Conservation (phyloP, 2,329 filamentous ascomycete species). For the Graphilbum ipis-grandicollis region DNA sequence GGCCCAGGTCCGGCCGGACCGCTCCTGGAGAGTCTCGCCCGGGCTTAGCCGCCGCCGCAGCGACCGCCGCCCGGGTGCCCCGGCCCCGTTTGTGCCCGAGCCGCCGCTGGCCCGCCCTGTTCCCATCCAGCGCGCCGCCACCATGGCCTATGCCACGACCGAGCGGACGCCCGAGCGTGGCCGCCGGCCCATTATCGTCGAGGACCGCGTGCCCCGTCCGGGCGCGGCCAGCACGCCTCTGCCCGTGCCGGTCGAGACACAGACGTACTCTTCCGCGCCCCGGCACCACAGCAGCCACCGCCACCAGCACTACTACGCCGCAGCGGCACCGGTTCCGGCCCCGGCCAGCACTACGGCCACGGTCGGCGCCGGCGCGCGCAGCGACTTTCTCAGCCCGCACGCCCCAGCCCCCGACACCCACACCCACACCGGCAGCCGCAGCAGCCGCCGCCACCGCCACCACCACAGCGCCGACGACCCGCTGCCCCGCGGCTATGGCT, state of each 20-base stretch:
- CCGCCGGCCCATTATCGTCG: slow-evolving; percentile 10
- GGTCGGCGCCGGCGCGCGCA: slow-evolving; percentile 1
- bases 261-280: slow-evolving; percentile 3
- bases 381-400: slow-evolving; percentile 2
- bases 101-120: slow-evolving; percentile 7
- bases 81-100: slow-evolving; percentile 3
- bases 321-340: neutral
- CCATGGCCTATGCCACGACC: slow-evolving; percentile 9
- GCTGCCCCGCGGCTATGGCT: slow-evolving; percentile 8
- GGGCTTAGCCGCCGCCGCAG: neutral
- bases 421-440: too few relatives aligned
- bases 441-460: too few relatives aligned
- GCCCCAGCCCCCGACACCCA: neutral
- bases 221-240: neutral
- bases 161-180: slow-evolving; percentile 7
- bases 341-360: slow-evolving; percentile 1
- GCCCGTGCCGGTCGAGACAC: slow-evolving; percentile 6
- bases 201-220: slow-evolving; percentile 7
- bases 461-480: neutral
- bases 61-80: neutral
- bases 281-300: too few relatives aligned
- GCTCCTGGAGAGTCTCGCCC: too few relatives aligned
- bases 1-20: slow-evolving; percentile 1
- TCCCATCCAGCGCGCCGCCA: slow-evolving; percentile 13
- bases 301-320: too few relatives aligned